A percentile compares a stretch with the other conserved stretches of the same genome.
Conservation (phyloP, 148 eudicot species). For the Nepenthes gracilis region DNA sequence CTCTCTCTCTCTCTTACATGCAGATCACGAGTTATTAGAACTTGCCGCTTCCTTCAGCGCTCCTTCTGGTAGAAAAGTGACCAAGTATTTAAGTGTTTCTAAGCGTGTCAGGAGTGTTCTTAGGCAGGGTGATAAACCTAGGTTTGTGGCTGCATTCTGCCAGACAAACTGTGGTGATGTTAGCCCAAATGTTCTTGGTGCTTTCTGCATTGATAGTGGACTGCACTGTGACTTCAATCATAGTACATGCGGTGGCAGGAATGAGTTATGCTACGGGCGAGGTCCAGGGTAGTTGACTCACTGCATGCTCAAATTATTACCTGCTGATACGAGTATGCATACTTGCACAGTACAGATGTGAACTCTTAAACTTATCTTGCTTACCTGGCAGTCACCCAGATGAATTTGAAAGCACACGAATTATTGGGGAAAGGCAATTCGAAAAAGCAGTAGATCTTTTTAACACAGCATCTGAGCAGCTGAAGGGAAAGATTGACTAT, state of each 20-base stretch:
- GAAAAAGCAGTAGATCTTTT: slow-evolving; percentile 81
- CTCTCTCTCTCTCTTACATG: slow-evolving; percentile 11
- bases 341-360: not conserved
- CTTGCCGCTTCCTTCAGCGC: slow-evolving; percentile 72
- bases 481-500: slow-evolving; percentile 72
- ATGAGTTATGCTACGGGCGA: slow-evolving; percentile 83
- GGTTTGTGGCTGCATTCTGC: slow-evolving; percentile 87
- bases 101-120: slow-evolving; percentile 71
- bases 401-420: slow-evolving; percentile 95
- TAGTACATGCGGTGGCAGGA: slow-evolving; percentile 96
- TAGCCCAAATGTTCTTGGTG: slow-evolving; percentile 90
- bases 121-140: slow-evolving; percentile 55
- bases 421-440: slow-evolving; percentile 82
- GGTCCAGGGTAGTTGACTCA: slow-evolving; percentile 73
- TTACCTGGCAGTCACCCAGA: slow-evolving; percentile 66
- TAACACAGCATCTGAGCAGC: slow-evolving; percentile 58
- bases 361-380: not conserved
- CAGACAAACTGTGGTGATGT: slow-evolving; percentile 97
- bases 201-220: slow-evolving; percentile 87
- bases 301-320: not conserved
- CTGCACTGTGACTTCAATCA: slow-evolving; percentile 86
- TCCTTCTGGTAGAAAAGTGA: slow-evolving; percentile 56
- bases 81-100: slow-evolving; percentile 48
- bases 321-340: not conserved
- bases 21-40: slow-evolving; percentile 70